Base-by-base conservation (phyloP, 225 moss, liverwort and hornwort genomes). In the Climacium dendroides region DNA sequence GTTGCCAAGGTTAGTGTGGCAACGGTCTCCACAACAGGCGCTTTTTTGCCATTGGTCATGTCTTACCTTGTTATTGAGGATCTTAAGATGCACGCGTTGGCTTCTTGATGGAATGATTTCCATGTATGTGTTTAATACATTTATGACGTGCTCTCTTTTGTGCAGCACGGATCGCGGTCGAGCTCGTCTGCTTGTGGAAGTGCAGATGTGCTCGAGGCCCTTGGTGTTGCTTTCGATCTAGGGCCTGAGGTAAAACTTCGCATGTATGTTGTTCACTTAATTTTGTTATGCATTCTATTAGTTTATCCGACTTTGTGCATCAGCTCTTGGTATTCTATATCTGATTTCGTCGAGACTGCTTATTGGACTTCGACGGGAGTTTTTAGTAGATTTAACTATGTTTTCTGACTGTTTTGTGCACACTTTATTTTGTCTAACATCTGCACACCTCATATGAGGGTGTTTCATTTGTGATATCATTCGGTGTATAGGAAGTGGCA, bases 111-210 rank as follows among this genome's bases (percentile, higher is more conserved):
- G 59, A 82, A 83, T 66, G 48, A 62, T 59, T 83, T 70, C 39
- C 63, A 63, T 37, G 43, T 77, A 9, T n/a, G 55, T 5, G 53
- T 60, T 83, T 29, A 23, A 37, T 45, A 47, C 39, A 79, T 85
- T 82, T 79, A 57, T 83, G 74, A 89, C 61, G 47, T 77, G 70
- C 70, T 85, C 73, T 87, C 59, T 76, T 82, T 57, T 60, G 61
- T 55, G 55, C 94, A 97, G 96, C 98, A 98, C 89, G 99, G 99
- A 74, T 92, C 94, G 59, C 93, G 99, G 86, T 99, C 99, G 82
- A 96, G 97, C 85, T 99, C 99, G 37, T 99, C 99, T 74, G 97
- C 99, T 60, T 99, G 99, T 92, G 99, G 99, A 74, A 99, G 99
- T 90, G 99, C 99, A 76, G 99, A 99, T 92, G 99, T 99, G 77